phyloP scores from a whole-genome alignment of 164 flowering plant genomes.

The Houttuynia cordata region DNA sequence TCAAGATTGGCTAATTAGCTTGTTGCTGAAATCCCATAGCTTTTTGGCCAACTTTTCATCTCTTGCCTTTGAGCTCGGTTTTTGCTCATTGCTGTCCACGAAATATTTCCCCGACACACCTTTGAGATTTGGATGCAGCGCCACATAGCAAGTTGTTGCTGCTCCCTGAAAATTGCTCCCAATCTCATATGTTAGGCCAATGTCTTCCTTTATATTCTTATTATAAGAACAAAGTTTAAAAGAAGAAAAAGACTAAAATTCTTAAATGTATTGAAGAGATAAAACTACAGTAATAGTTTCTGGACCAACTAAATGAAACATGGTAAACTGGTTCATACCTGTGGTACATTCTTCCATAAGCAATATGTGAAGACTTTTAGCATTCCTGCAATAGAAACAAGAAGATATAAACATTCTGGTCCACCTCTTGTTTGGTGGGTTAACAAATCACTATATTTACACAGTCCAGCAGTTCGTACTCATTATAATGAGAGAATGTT shows the following conservation, averaged over 20 bases:
- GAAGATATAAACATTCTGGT: background rate
- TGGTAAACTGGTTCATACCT: conserved; percentile 30
- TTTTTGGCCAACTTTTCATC: conserved; percentile 39
- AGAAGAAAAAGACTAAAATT: too few relatives aligned
- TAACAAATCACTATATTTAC: background rate
- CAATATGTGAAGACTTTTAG: conserved; percentile 32
- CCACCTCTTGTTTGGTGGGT: background rate
- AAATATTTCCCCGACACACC: conserved; percentile 74
- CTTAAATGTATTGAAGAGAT: too few relatives aligned
- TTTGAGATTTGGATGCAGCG: conserved; percentile 68
- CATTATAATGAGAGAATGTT: conserved; percentile 43
- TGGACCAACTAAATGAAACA: background rate
- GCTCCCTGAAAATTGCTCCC: conserved; percentile 80
- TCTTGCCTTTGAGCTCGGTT: conserved; percentile 42
- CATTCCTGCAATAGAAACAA: conserved; percentile 29
- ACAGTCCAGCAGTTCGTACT: conserved; percentile 20
- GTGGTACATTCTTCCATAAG: conserved; percentile 86
- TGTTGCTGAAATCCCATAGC: conserved; percentile 86
- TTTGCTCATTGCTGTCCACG: conserved; percentile 63
- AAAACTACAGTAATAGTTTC: background rate
- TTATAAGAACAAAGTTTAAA: too few relatives aligned
- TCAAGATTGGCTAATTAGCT: conserved; percentile 29
- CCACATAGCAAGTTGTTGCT: conserved; percentile 85
- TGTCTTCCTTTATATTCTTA: too few relatives aligned
- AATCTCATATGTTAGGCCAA: too few relatives aligned